phyloP scores from a whole-genome alignment of 2,329 filamentous ascomycete genomes.

The Botrytis fabae region DNA sequence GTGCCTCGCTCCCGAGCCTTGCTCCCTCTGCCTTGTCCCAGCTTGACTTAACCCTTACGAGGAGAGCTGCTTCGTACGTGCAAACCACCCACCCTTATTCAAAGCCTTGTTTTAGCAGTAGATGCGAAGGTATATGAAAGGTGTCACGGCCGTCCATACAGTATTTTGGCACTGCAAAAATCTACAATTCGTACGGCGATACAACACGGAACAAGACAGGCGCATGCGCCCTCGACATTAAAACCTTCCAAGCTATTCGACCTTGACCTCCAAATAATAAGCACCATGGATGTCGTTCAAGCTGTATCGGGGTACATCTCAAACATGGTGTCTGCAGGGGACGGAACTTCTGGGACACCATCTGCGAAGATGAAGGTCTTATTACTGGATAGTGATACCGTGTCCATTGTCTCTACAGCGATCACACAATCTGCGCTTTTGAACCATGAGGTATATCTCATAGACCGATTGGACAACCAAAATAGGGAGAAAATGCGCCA shows the following conservation, averaged over 20 bases:
- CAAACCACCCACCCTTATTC: background rate
- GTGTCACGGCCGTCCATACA: background rate
- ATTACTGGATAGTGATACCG: constrained; percentile 88
- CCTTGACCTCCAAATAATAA: constrained; percentile 1
- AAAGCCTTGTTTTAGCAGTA: background rate
- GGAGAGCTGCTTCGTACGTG: background rate
- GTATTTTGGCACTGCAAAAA: background rate
- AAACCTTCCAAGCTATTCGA: background rate
- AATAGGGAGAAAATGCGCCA: constrained; percentile 97
- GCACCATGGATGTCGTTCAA: constrained; percentile 86
- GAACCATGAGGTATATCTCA: constrained; percentile 96
- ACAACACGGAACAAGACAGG: constrained; percentile 2
- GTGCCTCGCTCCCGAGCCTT: constrained; percentile 13
- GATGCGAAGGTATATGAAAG: background rate
- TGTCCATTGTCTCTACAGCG: constrained; percentile 90
- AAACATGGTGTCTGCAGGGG: constrained; percentile 88
- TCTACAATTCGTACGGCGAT: background rate
- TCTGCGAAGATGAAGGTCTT: constrained; percentile 98
- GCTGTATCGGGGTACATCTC: constrained; percentile 92
- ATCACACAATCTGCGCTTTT: constrained; percentile 93
- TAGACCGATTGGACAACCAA: constrained; percentile 88
- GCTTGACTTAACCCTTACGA: background rate
- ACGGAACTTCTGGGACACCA: constrained; percentile 63
- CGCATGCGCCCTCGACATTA: background rate
- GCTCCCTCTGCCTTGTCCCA: constrained; percentile 11